phyloP scores from a whole-genome alignment of 1,139 yeast species.

The Pichia sp. region DNA sequence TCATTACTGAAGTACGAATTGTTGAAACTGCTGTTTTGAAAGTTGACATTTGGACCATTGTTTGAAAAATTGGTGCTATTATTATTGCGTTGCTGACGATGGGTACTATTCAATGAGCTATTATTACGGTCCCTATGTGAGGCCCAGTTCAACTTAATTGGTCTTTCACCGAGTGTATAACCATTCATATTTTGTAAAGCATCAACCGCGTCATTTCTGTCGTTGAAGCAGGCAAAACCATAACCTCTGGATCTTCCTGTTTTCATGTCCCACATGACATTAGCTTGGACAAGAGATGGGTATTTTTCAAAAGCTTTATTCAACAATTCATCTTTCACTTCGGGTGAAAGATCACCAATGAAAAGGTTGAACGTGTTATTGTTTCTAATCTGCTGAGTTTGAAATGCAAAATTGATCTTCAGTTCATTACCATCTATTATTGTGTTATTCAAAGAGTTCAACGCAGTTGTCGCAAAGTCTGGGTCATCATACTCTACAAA shows the following conservation, averaged over 20 bases:
- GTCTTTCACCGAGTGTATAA: constrained; percentile 60
- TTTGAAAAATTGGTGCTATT: constrained; percentile 9
- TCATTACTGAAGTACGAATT: no score
- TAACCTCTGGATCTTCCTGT: constrained; percentile 88
- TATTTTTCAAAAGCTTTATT: constrained; percentile 52
- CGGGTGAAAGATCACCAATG: constrained; percentile 81
- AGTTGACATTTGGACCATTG: constrained; percentile 4
- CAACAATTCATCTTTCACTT: constrained; percentile 72
- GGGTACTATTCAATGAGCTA: no score
- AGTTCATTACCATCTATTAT: constrained; percentile 46
- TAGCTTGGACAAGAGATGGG: constrained; percentile 68
- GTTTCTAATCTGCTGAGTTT: constrained; percentile 54
- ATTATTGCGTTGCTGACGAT: constrained; percentile 10
- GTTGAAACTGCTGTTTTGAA: constrained; percentile 12
- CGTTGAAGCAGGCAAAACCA: constrained; percentile 79
- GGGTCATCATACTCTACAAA: constrained; percentile 67
- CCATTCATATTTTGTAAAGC: constrained; percentile 78
- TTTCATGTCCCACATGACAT: constrained; percentile 97
- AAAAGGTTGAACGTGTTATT: constrained; percentile 62
- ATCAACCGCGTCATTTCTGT: constrained; percentile 60
- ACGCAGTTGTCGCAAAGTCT: constrained; percentile 55
- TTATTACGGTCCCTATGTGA: constrained; percentile 52
- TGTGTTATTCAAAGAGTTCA: constrained; percentile 50
- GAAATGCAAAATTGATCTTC: constrained; percentile 77
- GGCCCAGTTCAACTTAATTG: constrained; percentile 86